These are phyloP conservation scores for Pleurotus ostreatus DNA, from an alignment of 768 basidiomycete species.

Conservation along the genomic window DNA sequence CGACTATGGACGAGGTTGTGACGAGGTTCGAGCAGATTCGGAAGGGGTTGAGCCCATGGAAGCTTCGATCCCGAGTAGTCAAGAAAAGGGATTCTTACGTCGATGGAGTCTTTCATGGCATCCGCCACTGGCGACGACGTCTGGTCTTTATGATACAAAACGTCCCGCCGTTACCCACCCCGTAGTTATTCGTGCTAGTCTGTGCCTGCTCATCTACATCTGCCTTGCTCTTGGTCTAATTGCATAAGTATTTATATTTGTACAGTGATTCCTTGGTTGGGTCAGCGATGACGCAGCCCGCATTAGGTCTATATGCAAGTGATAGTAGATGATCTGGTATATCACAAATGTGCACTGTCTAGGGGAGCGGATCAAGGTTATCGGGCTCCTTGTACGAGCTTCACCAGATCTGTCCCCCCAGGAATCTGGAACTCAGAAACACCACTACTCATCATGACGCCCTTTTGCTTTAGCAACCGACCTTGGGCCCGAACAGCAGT, in stretches of 20 bases:
- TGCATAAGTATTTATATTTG: too few relatives aligned
- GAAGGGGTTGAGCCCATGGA: constrained; percentile 20
- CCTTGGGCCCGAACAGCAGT: constrained; percentile 82
- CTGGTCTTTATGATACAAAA: not conserved
- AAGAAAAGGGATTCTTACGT: not conserved
- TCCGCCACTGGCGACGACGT: constrained; percentile 7
- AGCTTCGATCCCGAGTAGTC: constrained; percentile 24
- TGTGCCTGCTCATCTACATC: too few relatives aligned
- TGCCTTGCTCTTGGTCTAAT: too few relatives aligned
- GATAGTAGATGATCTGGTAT: too few relatives aligned
- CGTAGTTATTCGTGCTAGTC: too few relatives aligned
- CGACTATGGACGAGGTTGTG: constrained; percentile 32
- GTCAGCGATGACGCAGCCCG: too few relatives aligned
- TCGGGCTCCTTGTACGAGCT: constrained; percentile 36
- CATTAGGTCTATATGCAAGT: too few relatives aligned
- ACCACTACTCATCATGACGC: constrained; percentile 65
- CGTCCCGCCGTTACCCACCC: constrained; percentile 6
- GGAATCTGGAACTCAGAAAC: constrained; percentile 78
- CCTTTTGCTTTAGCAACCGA: constrained; percentile 73
- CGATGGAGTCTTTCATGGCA: not conserved
- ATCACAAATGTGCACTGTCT: too few relatives aligned
- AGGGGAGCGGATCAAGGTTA: too few relatives aligned
- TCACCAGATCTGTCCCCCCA: constrained; percentile 58
- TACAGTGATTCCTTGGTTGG: too few relatives aligned
- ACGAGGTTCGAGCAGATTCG: constrained; percentile 23